These are phyloP conservation scores for Emergomyces pasteurianus DNA, from an alignment of 2,329 filamentous ascomycete species.

Conservation along the genomic window DNA sequence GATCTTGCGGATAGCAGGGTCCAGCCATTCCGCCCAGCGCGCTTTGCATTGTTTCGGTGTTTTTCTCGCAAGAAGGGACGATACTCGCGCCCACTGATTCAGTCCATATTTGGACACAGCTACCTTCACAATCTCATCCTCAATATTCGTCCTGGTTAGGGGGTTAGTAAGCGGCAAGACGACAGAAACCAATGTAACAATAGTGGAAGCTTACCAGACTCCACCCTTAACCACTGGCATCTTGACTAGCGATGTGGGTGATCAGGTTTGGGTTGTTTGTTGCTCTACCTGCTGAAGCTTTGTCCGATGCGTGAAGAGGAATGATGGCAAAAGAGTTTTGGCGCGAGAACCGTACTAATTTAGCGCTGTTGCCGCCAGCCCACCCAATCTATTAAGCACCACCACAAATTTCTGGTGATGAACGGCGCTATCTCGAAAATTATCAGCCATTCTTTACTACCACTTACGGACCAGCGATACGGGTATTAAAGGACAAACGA, in stretches of 20 bases:
- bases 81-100: conserved; percentile 97
- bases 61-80: conserved; percentile 90
- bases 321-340: conserved; percentile 7
- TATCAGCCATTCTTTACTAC: conserved; percentile 5
- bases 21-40: conserved; percentile 95
- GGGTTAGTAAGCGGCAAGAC: conserved; percentile 13
- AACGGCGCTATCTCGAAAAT: conserved; percentile 9
- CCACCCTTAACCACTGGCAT: conserved; percentile 58
- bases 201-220: conserved; percentile 38
- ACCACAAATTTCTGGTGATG: background rate
- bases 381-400: conserved; percentile 14
- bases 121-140: conserved; percentile 95
- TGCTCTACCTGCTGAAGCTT: background rate
- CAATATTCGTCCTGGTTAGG: conserved; percentile 47
- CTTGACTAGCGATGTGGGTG: conserved; percentile 15
- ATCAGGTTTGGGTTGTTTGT: background rate
- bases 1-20: conserved; percentile 94
- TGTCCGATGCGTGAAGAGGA: background rate
- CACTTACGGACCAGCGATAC: background rate
- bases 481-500: conserved; percentile 9
- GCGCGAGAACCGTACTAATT: conserved; percentile 17
- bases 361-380: conserved; percentile 18
- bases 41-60: conserved; percentile 99
- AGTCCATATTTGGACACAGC: conserved; percentile 89
- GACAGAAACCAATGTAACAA: background rate